These are phyloP conservation scores for Candida endomychidarum DNA, from an alignment of 805 yeast species.

Conservation along the genomic window DNA sequence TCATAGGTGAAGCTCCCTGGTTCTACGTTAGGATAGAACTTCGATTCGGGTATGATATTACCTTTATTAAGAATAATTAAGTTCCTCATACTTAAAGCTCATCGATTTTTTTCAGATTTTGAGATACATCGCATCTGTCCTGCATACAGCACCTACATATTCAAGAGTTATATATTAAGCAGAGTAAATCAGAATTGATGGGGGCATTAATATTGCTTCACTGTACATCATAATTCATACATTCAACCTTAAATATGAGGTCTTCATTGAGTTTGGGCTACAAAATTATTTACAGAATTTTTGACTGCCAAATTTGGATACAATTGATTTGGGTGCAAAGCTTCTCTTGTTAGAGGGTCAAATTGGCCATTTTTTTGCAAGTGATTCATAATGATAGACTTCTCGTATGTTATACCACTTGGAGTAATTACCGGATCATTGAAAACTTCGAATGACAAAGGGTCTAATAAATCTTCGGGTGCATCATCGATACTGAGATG, in stretches of 20 bases:
- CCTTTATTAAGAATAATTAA: slow-evolving; percentile 56
- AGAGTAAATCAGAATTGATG: too few relatives aligned
- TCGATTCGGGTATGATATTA: slow-evolving; percentile 48
- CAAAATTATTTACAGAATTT: slow-evolving; percentile 33
- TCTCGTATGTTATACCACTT: slow-evolving; percentile 44
- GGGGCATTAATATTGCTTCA: too few relatives aligned
- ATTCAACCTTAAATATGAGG: too few relatives aligned
- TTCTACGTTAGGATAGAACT: slow-evolving; percentile 64
- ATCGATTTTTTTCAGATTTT: slow-evolving; percentile 1
- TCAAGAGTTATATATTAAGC: too few relatives aligned
- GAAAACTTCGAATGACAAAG: slow-evolving; percentile 37
- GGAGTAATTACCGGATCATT: slow-evolving; percentile 46
- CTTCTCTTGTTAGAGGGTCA: slow-evolving; percentile 44
- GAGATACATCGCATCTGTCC: slow-evolving; percentile 3
- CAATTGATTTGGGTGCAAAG: slow-evolving; percentile 31
- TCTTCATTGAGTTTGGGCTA: too few relatives aligned
- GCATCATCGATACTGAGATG: slow-evolving; percentile 19
- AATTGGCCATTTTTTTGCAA: slow-evolving; percentile 27
- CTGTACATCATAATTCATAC: too few relatives aligned
- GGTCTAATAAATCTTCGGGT: slow-evolving; percentile 40
- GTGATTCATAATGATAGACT: slow-evolving; percentile 36
- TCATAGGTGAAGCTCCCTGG: slow-evolving; percentile 28
- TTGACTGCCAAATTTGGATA: slow-evolving; percentile 42
- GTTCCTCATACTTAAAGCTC: slow-evolving; percentile 43
- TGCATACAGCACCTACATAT: too few relatives aligned